Evolutionary conservation across 2,329 filamentous ascomycete species (phyloP).

Genomic region (Talaromyces sp.): DNA sequence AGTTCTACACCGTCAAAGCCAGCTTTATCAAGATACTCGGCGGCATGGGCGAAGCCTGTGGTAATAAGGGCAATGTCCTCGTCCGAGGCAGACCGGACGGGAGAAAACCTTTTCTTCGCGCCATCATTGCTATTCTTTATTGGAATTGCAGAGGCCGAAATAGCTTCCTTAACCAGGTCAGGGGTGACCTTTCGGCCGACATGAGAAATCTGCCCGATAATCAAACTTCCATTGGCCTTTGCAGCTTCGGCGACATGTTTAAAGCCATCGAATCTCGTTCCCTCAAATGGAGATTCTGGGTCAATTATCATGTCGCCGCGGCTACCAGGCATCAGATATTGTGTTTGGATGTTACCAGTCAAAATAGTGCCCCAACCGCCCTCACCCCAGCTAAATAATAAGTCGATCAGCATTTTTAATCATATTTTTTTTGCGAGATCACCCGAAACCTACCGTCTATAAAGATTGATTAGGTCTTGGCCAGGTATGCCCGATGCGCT

Average conservation of each 20-base stretch:
- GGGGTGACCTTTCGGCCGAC: too few species aligned
- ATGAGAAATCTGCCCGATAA: too few species aligned
- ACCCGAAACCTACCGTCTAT: slow-evolving; percentile 30
- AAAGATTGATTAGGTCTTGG: slow-evolving; percentile 54
- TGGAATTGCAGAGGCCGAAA: too few species aligned
- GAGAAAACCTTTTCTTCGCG: too few species aligned
- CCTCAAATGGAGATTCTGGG: background rate
- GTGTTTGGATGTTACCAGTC: slow-evolving; percentile 54
- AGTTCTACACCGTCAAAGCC: slow-evolving; percentile 53
- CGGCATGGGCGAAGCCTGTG: slow-evolving; percentile 41
- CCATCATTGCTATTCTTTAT: too few species aligned
- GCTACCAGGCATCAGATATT: background rate
- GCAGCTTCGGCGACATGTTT: too few species aligned
- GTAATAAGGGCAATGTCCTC: slow-evolving; percentile 43
- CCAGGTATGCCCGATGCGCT: slow-evolving; percentile 51
- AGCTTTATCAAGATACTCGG: slow-evolving; percentile 50
- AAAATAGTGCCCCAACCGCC: slow-evolving; percentile 54
- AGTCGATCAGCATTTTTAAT: too few species aligned
- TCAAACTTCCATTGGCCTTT: too few species aligned
- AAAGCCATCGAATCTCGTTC: background rate
- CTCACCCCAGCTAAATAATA: slow-evolving; percentile 51
- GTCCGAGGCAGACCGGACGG: slow-evolving; percentile 10
- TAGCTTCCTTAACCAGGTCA: too few species aligned
- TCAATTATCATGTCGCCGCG: too few species aligned
- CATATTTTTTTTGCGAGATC: too few species aligned